These are phyloP conservation scores for Pseudogymnoascus sp. DNA, from an alignment of 2,329 filamentous ascomycete species.

Conservation along the genomic window DNA sequence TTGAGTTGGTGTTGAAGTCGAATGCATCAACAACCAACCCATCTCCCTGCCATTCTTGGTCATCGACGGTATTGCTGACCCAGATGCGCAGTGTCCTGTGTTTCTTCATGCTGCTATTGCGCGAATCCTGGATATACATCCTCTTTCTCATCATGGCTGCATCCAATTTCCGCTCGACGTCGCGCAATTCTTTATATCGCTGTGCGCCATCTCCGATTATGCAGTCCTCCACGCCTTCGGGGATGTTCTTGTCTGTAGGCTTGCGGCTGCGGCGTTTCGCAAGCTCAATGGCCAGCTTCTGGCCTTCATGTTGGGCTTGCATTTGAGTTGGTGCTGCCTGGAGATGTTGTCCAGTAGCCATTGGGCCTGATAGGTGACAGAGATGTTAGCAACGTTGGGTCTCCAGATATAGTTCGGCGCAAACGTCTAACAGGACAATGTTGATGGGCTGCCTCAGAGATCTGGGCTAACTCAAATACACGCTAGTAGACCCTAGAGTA, in stretches of 20 bases:
- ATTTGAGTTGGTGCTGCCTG: conserved; percentile 43
- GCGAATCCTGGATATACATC: conserved; percentile 77
- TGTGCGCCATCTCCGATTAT: conserved; percentile 74
- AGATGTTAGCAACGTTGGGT: conserved; percentile 10
- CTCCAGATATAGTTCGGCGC: neutral
- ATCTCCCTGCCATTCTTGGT: conserved; percentile 83
- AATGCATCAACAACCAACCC: conserved; percentile 65
- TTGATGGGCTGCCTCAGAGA: conserved; percentile 1
- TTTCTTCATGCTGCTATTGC: conserved; percentile 67
- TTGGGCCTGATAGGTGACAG: conserved; percentile 23
- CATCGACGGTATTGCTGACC: conserved; percentile 90
- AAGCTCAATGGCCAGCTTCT: conserved; percentile 51
- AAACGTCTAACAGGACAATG: conserved; percentile 3
- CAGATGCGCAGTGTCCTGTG: conserved; percentile 83
- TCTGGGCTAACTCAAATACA: conserved; percentile 6
- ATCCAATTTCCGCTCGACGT: conserved; percentile 81
- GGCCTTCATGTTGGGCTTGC: conserved; percentile 40
- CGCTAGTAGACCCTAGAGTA: conserved; percentile 8
- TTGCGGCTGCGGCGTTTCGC: conserved; percentile 77
- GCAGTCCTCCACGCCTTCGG: conserved; percentile 78
- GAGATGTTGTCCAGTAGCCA: conserved; percentile 26
- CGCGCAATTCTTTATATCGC: conserved; percentile 75
- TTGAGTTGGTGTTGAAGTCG: conserved; percentile 69
- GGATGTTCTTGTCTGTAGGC: conserved; percentile 90
- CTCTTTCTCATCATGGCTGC: conserved; percentile 91